Percentiles rank a stretch among this genome's conserved stretches.
Conservation (phyloP, 192 early-diverging fungal species). For the Coemansia sp. region DNA sequence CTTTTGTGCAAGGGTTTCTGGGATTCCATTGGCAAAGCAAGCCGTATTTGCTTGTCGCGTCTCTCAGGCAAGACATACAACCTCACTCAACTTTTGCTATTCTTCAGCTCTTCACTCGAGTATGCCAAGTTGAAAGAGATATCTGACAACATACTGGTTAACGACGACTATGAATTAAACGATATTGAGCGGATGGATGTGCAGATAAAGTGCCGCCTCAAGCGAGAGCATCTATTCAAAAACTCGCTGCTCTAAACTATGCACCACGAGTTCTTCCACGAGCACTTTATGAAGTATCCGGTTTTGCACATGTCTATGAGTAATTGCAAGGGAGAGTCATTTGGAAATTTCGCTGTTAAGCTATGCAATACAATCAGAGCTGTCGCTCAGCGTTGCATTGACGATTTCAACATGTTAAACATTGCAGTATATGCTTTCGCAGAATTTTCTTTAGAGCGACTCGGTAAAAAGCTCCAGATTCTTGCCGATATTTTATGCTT, state of each 20-base stretch:
- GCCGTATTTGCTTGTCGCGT: slow-evolving; percentile 34
- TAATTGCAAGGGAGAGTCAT: not conserved
- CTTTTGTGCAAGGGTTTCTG: slow-evolving; percentile 49
- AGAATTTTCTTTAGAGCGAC: no score
- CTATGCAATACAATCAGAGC: not conserved
- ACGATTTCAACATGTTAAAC: no score
- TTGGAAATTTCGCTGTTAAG: not conserved
- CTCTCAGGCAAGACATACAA: slow-evolving; percentile 50
- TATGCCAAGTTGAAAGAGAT: slow-evolving; percentile 6
- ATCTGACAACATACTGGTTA: slow-evolving; percentile 10
- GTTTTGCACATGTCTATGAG: slow-evolving; percentile 27
- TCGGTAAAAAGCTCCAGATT: no score
- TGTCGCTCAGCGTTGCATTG: no score
- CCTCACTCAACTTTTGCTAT: slow-evolving; percentile 39
- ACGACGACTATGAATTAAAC: not conserved
- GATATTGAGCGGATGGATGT: slow-evolving; percentile 13
- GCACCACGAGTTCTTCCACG: slow-evolving; percentile 25
- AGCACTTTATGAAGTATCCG: slow-evolving; percentile 48
- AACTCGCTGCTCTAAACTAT: slow-evolving; percentile 24
- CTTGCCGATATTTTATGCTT: no score
- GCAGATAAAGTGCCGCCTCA: slow-evolving; percentile 22
- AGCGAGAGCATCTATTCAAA: slow-evolving; percentile 34
- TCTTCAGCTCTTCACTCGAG: slow-evolving; percentile 32
- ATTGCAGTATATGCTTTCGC: no score
- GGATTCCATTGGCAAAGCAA: slow-evolving; percentile 26